phyloP scores from a whole-genome alignment of 2,329 filamentous ascomycete genomes.

The Colletotrichum caudatum region DNA sequence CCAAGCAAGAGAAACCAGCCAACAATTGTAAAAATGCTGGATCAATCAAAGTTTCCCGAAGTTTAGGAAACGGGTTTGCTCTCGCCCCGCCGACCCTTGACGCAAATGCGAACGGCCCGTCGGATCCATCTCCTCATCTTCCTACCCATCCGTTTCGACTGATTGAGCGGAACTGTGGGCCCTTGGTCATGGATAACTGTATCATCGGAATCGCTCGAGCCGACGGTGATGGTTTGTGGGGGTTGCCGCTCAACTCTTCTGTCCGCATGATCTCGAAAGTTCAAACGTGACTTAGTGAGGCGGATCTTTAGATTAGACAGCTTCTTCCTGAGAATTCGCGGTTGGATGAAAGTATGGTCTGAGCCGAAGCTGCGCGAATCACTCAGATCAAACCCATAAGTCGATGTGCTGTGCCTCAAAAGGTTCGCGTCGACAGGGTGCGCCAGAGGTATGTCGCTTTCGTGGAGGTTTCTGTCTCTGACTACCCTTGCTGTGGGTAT shows the following conservation, averaged over 20 bases:
- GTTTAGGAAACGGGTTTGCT: background rate
- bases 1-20: constrained; percentile 33
- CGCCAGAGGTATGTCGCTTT: constrained; percentile 35
- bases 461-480: constrained; percentile 13
- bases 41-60: background rate
- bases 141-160: constrained; percentile 15
- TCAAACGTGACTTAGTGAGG: constrained; percentile 34
- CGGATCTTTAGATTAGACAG: constrained; percentile 39
- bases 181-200: background rate
- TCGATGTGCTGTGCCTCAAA: constrained; percentile 27
- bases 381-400: constrained; percentile 30
- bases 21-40: constrained; percentile 4
- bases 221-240: background rate
- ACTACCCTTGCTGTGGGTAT: background rate
- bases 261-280: constrained; percentile 21
- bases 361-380: constrained; percentile 35
- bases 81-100: constrained; percentile 10
- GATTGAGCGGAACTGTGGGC: background rate
- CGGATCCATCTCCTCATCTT: constrained; percentile 28
- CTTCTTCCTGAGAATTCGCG: constrained; percentile 38
- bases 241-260: background rate
- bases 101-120: constrained; percentile 21
- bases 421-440: constrained; percentile 30
- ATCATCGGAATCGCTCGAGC: constrained; percentile 6
- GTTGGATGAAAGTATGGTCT: constrained; percentile 22